Evolutionary conservation across 768 basidiomycete genomes (phyloP).

Genomic region (Suillus plorans): DNA sequence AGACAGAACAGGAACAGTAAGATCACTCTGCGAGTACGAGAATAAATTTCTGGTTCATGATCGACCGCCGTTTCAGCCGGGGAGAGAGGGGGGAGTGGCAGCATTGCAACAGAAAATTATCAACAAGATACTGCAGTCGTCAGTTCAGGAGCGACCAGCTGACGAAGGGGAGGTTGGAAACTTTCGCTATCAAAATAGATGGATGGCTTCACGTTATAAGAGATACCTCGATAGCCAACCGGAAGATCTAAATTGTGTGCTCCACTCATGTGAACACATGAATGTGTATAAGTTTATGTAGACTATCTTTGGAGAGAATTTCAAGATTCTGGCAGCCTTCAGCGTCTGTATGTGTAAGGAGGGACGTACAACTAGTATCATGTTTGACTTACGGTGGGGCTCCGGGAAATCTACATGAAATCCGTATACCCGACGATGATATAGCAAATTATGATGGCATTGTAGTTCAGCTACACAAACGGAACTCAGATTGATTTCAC

Average conservation of each 20-base stretch:
- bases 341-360: too few relatives aligned
- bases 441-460: too few relatives aligned
- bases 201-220: conserved; percentile 2
- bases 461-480: too few relatives aligned
- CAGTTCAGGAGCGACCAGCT: background rate
- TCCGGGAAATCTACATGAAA: too few relatives aligned
- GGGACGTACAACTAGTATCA: too few relatives aligned
- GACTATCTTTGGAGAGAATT: too few relatives aligned
- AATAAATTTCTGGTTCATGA: conserved; percentile 13
- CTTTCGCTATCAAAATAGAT: background rate
- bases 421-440: too few relatives aligned
- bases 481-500: too few relatives aligned
- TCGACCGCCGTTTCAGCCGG: conserved; percentile 5
- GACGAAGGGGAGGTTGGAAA: background rate
- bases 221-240: background rate
- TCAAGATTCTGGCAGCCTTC: too few relatives aligned
- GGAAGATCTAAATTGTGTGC: background rate
- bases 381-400: too few relatives aligned
- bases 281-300: too few relatives aligned
- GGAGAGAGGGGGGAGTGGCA: background rate
- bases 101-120: conserved; percentile 9
- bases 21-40: conserved; percentile 23
- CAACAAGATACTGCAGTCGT: background rate
- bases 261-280: too few relatives aligned
- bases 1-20: conserved; percentile 40